Base-by-base conservation (phyloP, 768 basidiomycete species). In the Tulasnella calospora region DNA sequence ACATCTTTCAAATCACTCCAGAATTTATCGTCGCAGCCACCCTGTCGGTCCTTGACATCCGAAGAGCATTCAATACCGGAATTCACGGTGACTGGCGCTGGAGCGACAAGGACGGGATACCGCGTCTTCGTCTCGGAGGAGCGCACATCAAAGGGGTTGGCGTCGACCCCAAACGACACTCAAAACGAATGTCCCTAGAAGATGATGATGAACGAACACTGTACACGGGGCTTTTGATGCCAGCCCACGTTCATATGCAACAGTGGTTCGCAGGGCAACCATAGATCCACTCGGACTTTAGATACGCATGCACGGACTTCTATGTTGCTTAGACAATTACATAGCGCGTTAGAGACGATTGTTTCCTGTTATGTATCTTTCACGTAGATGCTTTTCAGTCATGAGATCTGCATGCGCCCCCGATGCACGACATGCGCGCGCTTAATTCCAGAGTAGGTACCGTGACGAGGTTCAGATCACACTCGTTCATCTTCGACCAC, bases 81-180 rank as follows among this genome's bases (percentile, higher is more conserved):
- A n/a, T 38, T 17, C 46, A 61, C 46, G 74, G 74, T 1, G 74
- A 75, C 46, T 75, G 46, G 38, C 74, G 74, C n/a, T 47, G 46
- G 44, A 75, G 36, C 35, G 74, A 75, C 74, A 75, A 75, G 55
- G 46, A 51, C 12, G 74, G 74, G 13, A 21, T 75, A 23, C 74
- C 74, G 41, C 36, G 44, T 36, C 74, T 75, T 33, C 44, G 74
- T n/a, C 38, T 30, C 12, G 74, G 57, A 41, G 74, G 74, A 12
- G 15, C 17, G 44, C 74, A 40, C 44, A 46, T 72, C 44, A 2
- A 7, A 21, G 71, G 71, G 1, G 71, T 72, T 15, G 71, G 71
- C n/a, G 71, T 72, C 38, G 44, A 72, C 23, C 17, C 12, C 5
- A 46, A 36, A 72, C 71, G 38, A 27, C 38, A 72, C 61, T 67